phyloP scores from a whole-genome alignment of 345 rosid genomes.

The Linum usitatissimum region DNA sequence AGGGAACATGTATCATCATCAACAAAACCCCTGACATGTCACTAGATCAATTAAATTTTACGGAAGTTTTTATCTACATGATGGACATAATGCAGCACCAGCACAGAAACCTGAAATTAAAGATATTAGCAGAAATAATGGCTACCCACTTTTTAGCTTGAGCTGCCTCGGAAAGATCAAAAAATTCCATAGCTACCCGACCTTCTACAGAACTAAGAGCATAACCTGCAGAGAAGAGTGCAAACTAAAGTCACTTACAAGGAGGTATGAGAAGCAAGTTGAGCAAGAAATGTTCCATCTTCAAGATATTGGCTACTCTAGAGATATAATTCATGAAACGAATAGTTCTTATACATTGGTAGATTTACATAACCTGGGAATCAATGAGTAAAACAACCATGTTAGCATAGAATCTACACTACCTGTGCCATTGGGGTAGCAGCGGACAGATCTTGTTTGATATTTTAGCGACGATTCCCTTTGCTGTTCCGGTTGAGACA shows the following conservation, averaged over 20 bases:
- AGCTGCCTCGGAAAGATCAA: constrained; percentile 83
- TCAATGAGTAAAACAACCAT: not conserved
- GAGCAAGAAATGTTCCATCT: not conserved
- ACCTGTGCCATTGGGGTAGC: constrained; percentile 97
- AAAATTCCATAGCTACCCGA: constrained; percentile 95
- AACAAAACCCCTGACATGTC: too few species aligned
- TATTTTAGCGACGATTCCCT: constrained; percentile 92
- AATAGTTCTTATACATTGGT: not conserved
- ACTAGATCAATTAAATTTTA: too few species aligned
- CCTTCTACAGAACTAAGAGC: constrained; percentile 98
- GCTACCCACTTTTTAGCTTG: constrained; percentile 79
- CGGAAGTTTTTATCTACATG: not conserved
- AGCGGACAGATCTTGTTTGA: constrained; percentile 89
- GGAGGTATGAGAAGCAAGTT: not conserved
- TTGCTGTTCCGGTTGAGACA: constrained; percentile 95
- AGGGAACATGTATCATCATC: too few species aligned
- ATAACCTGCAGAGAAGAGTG: constrained; percentile 54
- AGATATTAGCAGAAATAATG: not conserved
- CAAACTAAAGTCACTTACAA: constrained; percentile 6
- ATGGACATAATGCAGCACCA: not conserved
- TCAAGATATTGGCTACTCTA: not conserved
- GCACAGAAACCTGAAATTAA: not conserved
- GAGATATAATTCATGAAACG: not conserved
- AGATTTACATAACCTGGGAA: not conserved
- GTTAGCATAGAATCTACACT: not conserved